These are phyloP conservation scores for Fusarium globosum DNA, from an alignment of 2,329 filamentous ascomycete genomes.

Conservation along the genomic window DNA sequence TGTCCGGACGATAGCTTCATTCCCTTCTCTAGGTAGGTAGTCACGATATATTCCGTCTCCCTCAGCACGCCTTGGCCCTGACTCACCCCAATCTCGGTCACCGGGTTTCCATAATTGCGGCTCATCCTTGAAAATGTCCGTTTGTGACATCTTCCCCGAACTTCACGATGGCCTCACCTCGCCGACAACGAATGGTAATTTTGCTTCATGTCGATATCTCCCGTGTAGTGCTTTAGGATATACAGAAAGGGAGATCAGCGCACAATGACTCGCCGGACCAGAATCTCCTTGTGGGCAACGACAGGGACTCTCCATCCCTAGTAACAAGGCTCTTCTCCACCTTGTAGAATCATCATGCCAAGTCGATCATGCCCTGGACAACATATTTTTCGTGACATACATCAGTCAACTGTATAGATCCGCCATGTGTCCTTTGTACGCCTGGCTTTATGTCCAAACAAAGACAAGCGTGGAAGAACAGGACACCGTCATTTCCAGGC, in stretches of 20 bases:
- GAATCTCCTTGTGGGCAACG: not conserved
- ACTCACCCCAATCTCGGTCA: not conserved
- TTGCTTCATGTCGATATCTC: not conserved
- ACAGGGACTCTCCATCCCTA: not conserved
- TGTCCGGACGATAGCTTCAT: slow-evolving; percentile 15
- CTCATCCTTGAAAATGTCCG: not conserved
- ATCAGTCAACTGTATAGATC: not conserved
- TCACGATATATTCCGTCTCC: not conserved
- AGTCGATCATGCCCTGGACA: not conserved
- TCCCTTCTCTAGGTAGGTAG: not conserved
- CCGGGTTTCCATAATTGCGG: not conserved
- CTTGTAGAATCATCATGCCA: not conserved
- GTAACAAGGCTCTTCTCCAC: not conserved
- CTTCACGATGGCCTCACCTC: not conserved
- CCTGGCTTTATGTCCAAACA: not conserved
- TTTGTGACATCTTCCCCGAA: not conserved
- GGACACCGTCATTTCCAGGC: not conserved
- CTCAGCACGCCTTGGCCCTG: not conserved
- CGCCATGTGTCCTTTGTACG: not conserved
- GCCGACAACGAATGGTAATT: not conserved
- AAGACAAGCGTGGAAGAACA: not conserved
- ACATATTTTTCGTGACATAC: not conserved
- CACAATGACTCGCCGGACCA: slow-evolving; percentile 9
- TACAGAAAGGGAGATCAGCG: not conserved
- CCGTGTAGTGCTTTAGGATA: not conserved